Conservation (phyloP, 2,329 filamentous ascomycete species). For the Fusarium buxicola region DNA sequence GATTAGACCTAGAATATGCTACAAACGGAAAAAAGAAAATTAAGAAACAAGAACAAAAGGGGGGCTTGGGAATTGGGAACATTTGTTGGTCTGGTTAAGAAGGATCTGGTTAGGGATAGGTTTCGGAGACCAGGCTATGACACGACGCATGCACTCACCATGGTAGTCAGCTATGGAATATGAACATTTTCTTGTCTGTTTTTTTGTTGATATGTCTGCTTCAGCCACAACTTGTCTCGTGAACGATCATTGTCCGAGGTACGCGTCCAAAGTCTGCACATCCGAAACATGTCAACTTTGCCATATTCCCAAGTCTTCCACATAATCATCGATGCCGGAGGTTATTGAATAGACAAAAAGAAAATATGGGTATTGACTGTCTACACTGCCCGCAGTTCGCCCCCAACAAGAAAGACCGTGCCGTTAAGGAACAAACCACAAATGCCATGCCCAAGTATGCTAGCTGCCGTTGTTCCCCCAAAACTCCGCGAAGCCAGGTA, state of each 20-base stretch:
- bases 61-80: constrained; percentile 61
- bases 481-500: constrained; percentile 44
- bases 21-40: constrained; percentile 47
- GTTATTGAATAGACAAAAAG: constrained; percentile 32
- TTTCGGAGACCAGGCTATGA: constrained; percentile 29
- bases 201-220: not conserved
- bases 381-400: constrained; percentile 44
- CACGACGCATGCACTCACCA: constrained; percentile 30
- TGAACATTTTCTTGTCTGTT: constrained; percentile 34
- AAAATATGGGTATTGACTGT: constrained; percentile 50
- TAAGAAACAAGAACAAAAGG: constrained; percentile 65
- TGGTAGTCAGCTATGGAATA: constrained; percentile 32
- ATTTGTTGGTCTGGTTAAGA: constrained; percentile 35
- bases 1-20: constrained; percentile 49
- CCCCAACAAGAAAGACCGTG: constrained; percentile 33
- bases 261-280: not conserved
- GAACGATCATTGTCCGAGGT: not conserved
- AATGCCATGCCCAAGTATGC: constrained; percentile 42
- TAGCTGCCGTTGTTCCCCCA: constrained; percentile 30
- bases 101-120: constrained; percentile 32
- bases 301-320: not conserved
- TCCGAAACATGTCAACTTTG: not conserved
- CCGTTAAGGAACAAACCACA: constrained; percentile 33
- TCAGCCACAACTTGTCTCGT: not conserved
- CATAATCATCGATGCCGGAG: not conserved